Evolutionary conservation across 352 stramenopile genomes (phyloP), one percentile per base, ranked within the genome.

Genomic region (Bremia lactucae): DNA sequence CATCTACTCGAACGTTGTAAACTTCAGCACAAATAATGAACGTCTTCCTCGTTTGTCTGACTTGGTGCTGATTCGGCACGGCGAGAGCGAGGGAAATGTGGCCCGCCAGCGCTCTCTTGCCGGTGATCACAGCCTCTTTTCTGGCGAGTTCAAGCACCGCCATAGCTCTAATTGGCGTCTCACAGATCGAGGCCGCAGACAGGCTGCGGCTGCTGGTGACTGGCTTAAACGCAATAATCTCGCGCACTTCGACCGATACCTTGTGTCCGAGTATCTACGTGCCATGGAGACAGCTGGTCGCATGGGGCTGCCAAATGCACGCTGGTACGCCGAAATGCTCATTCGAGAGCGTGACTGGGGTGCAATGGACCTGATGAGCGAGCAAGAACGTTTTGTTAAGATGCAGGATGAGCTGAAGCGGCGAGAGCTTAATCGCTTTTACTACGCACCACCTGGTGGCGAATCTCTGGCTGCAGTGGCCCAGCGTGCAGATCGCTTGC

Each of bases 331-430:
- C 0, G 82, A 94, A 57, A 89, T 91, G 74, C 68, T 90, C 36
- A 85, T 91, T 31, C 75, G 82, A 14, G 82, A 94, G 58, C 81
- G 82, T 1, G 82, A 94, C 50, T 94, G 82, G 82, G 80, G 82
- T 8, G 71, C 87, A 14, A 91, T 90, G 80, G 82, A 94, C 48
- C 69, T 94, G 45, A 91, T 91, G 82, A 90, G 80, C 19, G 75
- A 91, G 52, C 68, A 86, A 46, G 79, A 94, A 40, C 75, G 81
- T 22, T 79, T 89, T 39, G 57, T 79, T 41, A 94, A 89, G 60
- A 90, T 94, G 79, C 75, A 90, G 45, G 72, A 89, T 56, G 81
- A 94, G 54, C 66, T 94, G 29, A 73, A 75, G 36, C 68, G 82
- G 4, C 61, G 82, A 22, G 78, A 92, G 45, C 56, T 91, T 15